Evolutionary conservation across 2,329 filamentous ascomycete genomes (phyloP).

Genomic region (Cadophora gregata): DNA sequence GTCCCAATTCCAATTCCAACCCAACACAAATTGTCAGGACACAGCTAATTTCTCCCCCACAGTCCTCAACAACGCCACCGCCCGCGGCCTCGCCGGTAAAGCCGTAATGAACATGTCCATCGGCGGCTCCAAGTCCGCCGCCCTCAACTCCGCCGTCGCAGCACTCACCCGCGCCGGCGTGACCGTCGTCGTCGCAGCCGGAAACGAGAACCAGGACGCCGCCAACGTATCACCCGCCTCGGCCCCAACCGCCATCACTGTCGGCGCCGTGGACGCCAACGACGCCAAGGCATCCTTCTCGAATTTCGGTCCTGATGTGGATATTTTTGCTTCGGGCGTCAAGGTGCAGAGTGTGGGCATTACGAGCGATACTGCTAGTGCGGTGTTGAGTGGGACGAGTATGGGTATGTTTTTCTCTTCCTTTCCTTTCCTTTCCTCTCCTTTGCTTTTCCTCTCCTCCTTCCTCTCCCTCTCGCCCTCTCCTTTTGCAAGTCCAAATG

Average conservation of each 20-base stretch:
- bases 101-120: constrained; percentile 61
- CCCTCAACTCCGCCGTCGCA: constrained; percentile 54
- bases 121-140: constrained; percentile 51
- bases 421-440: neutral
- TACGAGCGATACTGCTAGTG: constrained; percentile 48
- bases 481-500: too few relatives aligned
- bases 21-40: constrained; percentile 57
- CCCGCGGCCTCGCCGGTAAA: constrained; percentile 42
- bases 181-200: constrained; percentile 59
- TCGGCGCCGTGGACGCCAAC: constrained; percentile 53
- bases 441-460: too few relatives aligned
- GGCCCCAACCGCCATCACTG: constrained; percentile 55
- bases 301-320: constrained; percentile 56
- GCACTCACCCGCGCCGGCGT: constrained; percentile 58
- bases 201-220: constrained; percentile 53
- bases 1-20: neutral
- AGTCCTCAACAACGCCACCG: constrained; percentile 44
- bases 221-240: constrained; percentile 55
- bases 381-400: constrained; percentile 62
- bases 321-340: constrained; percentile 58
- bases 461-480: too few relatives aligned
- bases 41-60: constrained; percentile 44
- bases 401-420: constrained; percentile 52
- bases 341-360: constrained; percentile 55
- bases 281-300: constrained; percentile 53